phyloP scores from a whole-genome alignment of 352 stramenopile genomes.

The Phytophthora citrophthora region DNA sequence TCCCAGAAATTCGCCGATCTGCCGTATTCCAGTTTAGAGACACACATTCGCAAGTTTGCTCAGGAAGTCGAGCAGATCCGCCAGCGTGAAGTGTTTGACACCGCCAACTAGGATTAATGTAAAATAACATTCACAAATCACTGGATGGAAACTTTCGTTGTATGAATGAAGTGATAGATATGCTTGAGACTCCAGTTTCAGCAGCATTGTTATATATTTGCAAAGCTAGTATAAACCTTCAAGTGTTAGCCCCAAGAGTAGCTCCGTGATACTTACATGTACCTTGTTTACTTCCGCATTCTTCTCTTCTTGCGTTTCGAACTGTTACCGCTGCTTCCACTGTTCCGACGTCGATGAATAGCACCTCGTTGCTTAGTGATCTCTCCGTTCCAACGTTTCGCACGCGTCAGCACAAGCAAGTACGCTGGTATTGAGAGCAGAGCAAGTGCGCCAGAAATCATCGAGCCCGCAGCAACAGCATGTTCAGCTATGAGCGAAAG shows the following conservation, averaged over 20 bases:
- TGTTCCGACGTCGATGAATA: constrained; percentile 32
- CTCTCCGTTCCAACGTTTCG: constrained; percentile 38
- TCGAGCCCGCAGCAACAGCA: constrained; percentile 12
- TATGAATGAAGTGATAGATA: too few species aligned
- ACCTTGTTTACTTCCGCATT: constrained; percentile 30
- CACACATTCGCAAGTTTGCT: constrained; percentile 21
- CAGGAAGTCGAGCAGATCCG: constrained; percentile 20
- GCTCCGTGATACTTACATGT: neutral
- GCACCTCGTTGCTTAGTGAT: constrained; percentile 20
- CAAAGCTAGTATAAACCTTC: constrained; percentile 6
- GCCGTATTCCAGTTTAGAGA: constrained; percentile 12
- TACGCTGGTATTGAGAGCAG: constrained; percentile 35
- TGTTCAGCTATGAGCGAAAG: constrained; percentile 21
- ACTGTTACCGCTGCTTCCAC: constrained; percentile 13
- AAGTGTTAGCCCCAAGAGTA: neutral
- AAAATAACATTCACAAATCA: neutral
- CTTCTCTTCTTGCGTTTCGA: constrained; percentile 35
- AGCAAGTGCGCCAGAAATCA: constrained; percentile 19
- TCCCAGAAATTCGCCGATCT: constrained; percentile 11
- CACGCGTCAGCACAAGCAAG: constrained; percentile 32
- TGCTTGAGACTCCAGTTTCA: too few species aligned
- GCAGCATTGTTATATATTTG: constrained; percentile 13
- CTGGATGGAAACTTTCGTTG: too few species aligned
- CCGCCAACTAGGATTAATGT: neutral
- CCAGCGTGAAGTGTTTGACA: constrained; percentile 8